Evolutionary conservation across 257 asterid species (phyloP).

Genomic region (Solanum pimpinellifolium): DNA sequence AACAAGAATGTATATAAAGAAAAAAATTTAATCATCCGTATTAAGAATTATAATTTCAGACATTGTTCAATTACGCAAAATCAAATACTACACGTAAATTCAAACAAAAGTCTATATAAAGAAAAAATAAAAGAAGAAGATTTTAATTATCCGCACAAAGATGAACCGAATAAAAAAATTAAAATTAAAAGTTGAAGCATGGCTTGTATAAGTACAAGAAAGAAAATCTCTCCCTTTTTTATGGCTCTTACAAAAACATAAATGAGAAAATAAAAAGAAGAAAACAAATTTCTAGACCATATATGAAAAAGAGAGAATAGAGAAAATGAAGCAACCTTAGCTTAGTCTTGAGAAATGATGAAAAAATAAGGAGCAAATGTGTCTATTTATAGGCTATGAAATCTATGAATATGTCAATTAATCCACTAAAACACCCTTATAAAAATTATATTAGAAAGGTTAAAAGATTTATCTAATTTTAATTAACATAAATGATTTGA

Average conservation of each 20-base stretch:
- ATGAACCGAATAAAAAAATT: too few species aligned
- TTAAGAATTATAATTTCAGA: neutral
- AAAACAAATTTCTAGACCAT: neutral
- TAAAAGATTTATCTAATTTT: too few species aligned
- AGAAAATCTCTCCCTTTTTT: too few species aligned
- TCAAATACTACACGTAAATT: neutral
- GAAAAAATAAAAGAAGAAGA: neutral
- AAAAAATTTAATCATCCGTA: too few species aligned
- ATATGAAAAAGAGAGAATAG: neutral
- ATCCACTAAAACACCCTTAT: rapidly evolving
- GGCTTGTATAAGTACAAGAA: too few species aligned
- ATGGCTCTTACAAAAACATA: too few species aligned
- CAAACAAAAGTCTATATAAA: neutral
- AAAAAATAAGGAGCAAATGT: neutral
- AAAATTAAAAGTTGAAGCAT: neutral
- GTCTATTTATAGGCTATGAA: neutral
- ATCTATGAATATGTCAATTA: neutral
- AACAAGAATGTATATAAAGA: neutral
- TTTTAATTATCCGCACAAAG: too few species aligned
- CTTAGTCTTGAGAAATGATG: neutral
- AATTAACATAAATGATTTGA: neutral
- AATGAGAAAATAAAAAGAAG: neutral
- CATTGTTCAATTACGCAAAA: neutral
- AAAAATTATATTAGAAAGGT: too few species aligned
- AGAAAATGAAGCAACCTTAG: neutral